A percentile compares a stretch with the other conserved stretches of the same genome.
Evolutionary conservation across 768 basidiomycete species (phyloP).

Genomic region (Lactifluus echinatus): DNA sequence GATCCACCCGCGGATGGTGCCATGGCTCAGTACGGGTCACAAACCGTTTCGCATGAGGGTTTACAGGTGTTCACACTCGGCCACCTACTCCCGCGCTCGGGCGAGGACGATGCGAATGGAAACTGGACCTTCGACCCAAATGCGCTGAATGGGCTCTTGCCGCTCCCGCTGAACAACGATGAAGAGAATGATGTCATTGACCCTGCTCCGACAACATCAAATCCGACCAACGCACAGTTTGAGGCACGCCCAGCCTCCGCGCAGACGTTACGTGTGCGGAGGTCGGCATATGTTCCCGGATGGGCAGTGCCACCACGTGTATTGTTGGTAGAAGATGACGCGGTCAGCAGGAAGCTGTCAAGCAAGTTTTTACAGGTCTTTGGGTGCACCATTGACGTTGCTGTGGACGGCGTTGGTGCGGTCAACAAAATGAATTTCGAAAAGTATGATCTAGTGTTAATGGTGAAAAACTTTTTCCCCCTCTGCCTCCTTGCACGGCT

Average conservation of each 20-base stretch:
- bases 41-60: slow-evolving; percentile 43
- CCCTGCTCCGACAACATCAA: background rate
- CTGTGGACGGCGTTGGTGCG: slow-evolving; percentile 85
- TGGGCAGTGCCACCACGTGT: slow-evolving; percentile 91
- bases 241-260: slow-evolving; percentile 20
- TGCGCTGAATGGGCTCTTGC: slow-evolving; percentile 24
- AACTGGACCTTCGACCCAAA: slow-evolving; percentile 52
- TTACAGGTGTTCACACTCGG: slow-evolving; percentile 77
- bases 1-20: background rate
- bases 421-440: slow-evolving; percentile 95
- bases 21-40: slow-evolving; percentile 17
- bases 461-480: slow-evolving; percentile 52
- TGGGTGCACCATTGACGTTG: slow-evolving; percentile 90
- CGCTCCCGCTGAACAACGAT: background rate
- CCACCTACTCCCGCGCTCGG: slow-evolving; percentile 56
- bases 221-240: slow-evolving; percentile 13
- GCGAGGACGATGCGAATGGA: slow-evolving; percentile 42
- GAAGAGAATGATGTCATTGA: slow-evolving; percentile 4
- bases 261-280: slow-evolving; percentile 56
- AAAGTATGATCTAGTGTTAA: slow-evolving; percentile 92
- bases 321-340: slow-evolving; percentile 91
- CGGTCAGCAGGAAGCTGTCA: slow-evolving; percentile 78
- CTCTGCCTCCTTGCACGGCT: background rate
- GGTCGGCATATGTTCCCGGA: slow-evolving; percentile 77
- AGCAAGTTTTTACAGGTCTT: slow-evolving; percentile 94